Base-by-base conservation (phyloP, 257 asterid genomes). In the Petrea volubilis region DNA sequence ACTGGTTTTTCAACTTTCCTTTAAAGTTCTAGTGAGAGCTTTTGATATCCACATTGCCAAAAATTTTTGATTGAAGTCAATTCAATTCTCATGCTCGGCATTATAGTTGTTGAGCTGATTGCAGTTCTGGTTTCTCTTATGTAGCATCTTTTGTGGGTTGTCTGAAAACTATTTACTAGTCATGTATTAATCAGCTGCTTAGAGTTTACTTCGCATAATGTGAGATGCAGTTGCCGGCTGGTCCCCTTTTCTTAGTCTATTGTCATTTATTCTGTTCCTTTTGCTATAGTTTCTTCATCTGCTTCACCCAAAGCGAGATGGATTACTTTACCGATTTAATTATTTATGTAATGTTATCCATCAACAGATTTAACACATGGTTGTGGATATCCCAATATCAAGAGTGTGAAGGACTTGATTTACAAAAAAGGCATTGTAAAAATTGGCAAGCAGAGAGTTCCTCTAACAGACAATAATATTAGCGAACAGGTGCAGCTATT, bases 351-450 rank as follows among this genome's bases (percentile, higher is more conserved):
- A 8, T 25, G 20, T 15, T n/a, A n/a, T 24, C 43, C 59, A 17
- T 14, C 20, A 33, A 11, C 67, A n/a, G 62, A 25, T 70, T 49
- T 31, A 20, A 4, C 63, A 31, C 63, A 52, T 76, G 61, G 24
- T 74, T 80, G 60, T 72, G 91, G 98, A 20, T 94, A 85, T 81
- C 98, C 98, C 43, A 89, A 79, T 81, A 70, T 85, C 57, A 94
- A 87, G 90, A 89, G 89, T 69, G 93, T 91, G 77, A 89, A 82
- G 86, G 98, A 94, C 78, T 83, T 94, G 82, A 86, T 94, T 70
- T 91, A 79, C 91, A 94, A 91, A 84, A 94, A 91, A 74, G 97
- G 96, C 74, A 82, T 88, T n/a, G 85, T 82, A 9, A 94, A 82
- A 79, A 46, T 89, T 78, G 86, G 72, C 74, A 80, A 71, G 64